These are phyloP conservation scores for Actinomortierella wolfii DNA, from an alignment of 371 early-diverging fungal species.

Conservation along the genomic window DNA sequence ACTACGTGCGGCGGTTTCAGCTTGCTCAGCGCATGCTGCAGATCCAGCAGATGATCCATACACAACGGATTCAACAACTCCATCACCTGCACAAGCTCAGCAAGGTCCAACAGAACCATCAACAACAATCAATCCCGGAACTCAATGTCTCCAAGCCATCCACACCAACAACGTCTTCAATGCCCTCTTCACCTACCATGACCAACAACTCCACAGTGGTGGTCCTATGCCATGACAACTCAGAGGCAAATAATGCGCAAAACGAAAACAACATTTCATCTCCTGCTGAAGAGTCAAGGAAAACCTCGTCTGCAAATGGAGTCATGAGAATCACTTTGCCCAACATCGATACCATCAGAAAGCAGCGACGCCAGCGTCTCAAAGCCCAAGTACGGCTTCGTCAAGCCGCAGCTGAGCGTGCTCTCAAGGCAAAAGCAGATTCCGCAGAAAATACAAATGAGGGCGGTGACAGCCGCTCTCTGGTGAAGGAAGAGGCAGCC, in stretches of 20 bases:
- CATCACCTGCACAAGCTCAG: conserved; percentile 27
- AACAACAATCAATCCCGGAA: neutral
- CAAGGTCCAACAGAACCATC: conserved; percentile 11
- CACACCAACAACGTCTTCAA: neutral
- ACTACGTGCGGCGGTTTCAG: conserved; percentile 22
- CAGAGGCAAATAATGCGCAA: neutral
- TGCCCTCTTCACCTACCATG: neutral
- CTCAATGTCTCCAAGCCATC: neutral
- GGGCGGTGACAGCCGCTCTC: too few relatives aligned
- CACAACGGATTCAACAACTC: conserved; percentile 34
- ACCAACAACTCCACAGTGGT: neutral
- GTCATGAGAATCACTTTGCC: conserved; percentile 23
- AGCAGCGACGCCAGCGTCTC: conserved; percentile 28
- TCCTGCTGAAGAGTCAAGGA: neutral
- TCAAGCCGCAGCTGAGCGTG: conserved; percentile 10
- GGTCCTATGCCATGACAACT: neutral
- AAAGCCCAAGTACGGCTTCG: conserved; percentile 33
- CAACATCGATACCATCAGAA: conserved; percentile 23
- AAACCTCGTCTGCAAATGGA: conserved; percentile 8
- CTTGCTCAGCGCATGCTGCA: conserved; percentile 31
- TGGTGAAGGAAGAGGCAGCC: too few relatives aligned
- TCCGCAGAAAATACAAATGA: too few relatives aligned
- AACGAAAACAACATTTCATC: neutral
- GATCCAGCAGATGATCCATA: conserved; percentile 22
- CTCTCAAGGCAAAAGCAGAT: conserved; percentile 4